Evolutionary conservation across 768 basidiomycete genomes (phyloP).

Genomic region (Hygrophorus russula): DNA sequence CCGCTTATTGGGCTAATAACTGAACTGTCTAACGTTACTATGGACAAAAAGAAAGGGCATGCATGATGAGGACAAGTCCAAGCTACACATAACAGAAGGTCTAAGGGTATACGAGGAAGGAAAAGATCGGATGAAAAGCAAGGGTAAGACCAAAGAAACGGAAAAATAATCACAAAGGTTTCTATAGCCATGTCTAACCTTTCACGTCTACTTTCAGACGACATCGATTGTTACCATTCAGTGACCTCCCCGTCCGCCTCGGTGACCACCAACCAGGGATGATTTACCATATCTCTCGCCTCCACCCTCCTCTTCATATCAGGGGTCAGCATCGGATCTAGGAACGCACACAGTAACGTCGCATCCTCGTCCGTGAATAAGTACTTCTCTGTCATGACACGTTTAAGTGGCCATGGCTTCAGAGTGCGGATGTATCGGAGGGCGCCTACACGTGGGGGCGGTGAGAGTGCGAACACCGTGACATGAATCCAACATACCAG

Average conservation of each 20-base stretch:
- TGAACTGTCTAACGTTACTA: no score
- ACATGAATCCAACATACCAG: slow-evolving; percentile 29
- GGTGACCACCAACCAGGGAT: slow-evolving; percentile 54
- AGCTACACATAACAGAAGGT: no score
- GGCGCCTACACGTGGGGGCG: slow-evolving; percentile 28
- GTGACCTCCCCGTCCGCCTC: slow-evolving; percentile 28
- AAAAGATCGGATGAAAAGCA: no score
- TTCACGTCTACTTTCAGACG: no score
- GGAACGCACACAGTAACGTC: slow-evolving; percentile 47
- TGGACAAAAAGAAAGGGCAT: no score
- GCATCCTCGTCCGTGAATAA: slow-evolving; percentile 52
- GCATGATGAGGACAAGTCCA: no score
- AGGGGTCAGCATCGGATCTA: slow-evolving; percentile 65
- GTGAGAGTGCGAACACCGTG: slow-evolving; percentile 5
- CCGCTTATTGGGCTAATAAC: no score
- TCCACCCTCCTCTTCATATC: slow-evolving; percentile 59
- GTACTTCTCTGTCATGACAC: slow-evolving; percentile 89
- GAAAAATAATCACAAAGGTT: no score
- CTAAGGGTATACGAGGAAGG: no score
- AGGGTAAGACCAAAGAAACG: no score
- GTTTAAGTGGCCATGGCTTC: slow-evolving; percentile 72
- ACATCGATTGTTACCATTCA: slow-evolving; percentile 27
- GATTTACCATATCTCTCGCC: slow-evolving; percentile 64
- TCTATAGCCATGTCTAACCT: no score
- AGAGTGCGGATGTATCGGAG: slow-evolving; percentile 65